Evolutionary conservation across 805 yeast genomes (phyloP).

Genomic region (Cyberlindnera subsufficiens): DNA sequence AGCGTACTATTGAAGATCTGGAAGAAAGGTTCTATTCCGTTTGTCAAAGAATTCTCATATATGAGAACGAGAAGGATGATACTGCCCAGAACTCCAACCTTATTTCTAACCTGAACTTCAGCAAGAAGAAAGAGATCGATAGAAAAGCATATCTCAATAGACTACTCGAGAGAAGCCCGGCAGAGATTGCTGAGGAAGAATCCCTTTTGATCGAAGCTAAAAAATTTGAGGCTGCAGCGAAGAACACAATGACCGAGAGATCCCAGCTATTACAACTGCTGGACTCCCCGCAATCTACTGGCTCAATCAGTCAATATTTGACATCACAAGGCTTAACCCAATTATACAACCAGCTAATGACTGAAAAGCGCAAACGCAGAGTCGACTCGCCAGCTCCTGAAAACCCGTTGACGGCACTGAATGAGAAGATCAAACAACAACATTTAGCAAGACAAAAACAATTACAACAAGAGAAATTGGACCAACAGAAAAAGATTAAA

Average conservation of each 20-base stretch:
- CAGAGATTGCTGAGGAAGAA: conserved; percentile 97
- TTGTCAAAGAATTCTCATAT: conserved; percentile 47
- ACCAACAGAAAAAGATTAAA: conserved; percentile 16
- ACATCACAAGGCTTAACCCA: conserved; percentile 88
- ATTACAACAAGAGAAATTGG: conserved; percentile 18
- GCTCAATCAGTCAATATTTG: conserved; percentile 66
- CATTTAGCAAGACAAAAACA: conserved; percentile 22
- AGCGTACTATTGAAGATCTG: conserved; percentile 66
- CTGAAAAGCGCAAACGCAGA: conserved; percentile 54
- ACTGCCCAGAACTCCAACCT: conserved; percentile 45
- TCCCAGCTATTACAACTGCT: conserved; percentile 69
- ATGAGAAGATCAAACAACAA: conserved; percentile 27
- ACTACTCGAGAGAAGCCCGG: conserved; percentile 78
- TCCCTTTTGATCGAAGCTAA: conserved; percentile 89
- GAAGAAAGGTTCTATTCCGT: conserved; percentile 76
- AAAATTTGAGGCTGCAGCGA: conserved; percentile 86
- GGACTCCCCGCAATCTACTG: conserved; percentile 81
- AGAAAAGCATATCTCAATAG: conserved; percentile 78
- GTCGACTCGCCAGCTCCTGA: conserved; percentile 33
- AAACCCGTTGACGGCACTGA: conserved; percentile 38
- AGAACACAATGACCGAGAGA: conserved; percentile 79
- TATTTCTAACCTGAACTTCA: conserved; percentile 60
- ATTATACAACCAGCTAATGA: conserved; percentile 72
- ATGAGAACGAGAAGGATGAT: conserved; percentile 33
- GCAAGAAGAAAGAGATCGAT: conserved; percentile 65